Percentiles rank a stretch among this genome's conserved stretches.
Conservation (phyloP, 495 filamentous ascomycete genomes). For the Bacidia rubella region DNA sequence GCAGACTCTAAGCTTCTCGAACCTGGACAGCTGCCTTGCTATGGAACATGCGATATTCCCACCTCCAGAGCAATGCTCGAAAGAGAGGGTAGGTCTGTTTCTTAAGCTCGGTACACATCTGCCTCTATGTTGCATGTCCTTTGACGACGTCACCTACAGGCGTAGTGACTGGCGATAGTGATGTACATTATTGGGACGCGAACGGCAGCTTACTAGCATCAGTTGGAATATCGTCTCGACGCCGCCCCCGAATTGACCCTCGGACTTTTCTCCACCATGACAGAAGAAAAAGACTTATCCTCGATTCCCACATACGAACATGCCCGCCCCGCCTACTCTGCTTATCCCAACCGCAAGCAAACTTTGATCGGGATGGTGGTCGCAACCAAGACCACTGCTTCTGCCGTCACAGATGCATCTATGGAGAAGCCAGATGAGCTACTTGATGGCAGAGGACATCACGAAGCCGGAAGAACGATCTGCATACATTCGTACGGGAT, state of each 20-base stretch:
- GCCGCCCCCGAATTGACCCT: conserved; percentile 66
- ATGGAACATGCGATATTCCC: conserved; percentile 68
- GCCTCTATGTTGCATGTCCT: neutral
- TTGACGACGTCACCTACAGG: conserved; percentile 1
- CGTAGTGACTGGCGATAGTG: neutral
- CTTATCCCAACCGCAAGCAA: conserved; percentile 34
- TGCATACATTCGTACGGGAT: conserved; percentile 75
- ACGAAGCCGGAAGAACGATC: conserved; percentile 59
- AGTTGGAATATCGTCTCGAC: conserved; percentile 75
- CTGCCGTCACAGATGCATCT: conserved; percentile 54
- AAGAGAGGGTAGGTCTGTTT: conserved; percentile 56
- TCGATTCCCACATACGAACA: conserved; percentile 31
- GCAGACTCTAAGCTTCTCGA: conserved; percentile 54
- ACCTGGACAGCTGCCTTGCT: conserved; percentile 61
- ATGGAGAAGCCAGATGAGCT: conserved; percentile 43
- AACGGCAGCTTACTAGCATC: conserved; percentile 3
- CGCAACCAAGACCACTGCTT: conserved; percentile 49
- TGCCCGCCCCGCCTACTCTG: conserved; percentile 35
- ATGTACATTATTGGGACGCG: neutral
- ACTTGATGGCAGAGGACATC: conserved; percentile 40
- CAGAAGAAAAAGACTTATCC: conserved; percentile 36
- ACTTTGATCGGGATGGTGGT: conserved; percentile 74
- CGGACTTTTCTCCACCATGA: conserved; percentile 53
- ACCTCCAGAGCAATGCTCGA: conserved; percentile 54
- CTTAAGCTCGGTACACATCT: neutral